Base-by-base conservation (phyloP, 1,284 basidiomycete species). In the Melampsora occidentalis region DNA sequence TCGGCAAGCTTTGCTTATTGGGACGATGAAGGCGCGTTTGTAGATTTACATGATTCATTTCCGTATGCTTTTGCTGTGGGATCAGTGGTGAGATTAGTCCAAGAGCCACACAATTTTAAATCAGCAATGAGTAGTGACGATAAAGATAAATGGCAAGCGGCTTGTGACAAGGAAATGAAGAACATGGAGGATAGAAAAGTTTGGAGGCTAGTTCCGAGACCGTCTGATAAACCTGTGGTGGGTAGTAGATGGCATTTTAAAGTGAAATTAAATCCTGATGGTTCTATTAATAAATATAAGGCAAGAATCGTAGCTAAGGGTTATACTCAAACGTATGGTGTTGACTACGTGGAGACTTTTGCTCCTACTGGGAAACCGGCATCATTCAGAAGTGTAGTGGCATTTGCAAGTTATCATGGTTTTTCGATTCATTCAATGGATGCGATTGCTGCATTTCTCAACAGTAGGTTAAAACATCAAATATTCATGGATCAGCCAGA, bases 191-290 rank as follows among this genome's bases (percentile, higher is more conserved):
- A 35, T 2, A 49, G 22, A 22, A 20, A 33, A 16, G 67, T 69
- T 2, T 69, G 67, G 67, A 35, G 35, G 9, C 9, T 35, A 49
- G 48, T 69, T 3, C 66, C 20, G 10, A 28, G 42, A 22, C 28
- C 25, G 2, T 20, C n/a, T 12, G 22, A 16, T 18, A 25, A 20
- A 16, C 35, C 48, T 18, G 25, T 69, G 16, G 28, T 69, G 35
- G 49, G 49, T 25, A 46, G 46, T 31, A n/a, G 66, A 9, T 69
- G 48, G 42, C 25, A 51, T 31, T 69, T 49, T 28, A 48, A 42
- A 18, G 46, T 69, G n/a, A 69, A 69, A 69, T 12, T 42, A 18
- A 53, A 53, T 28, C 48, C 39, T 18, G 48, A 53, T 9, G 66
- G 66, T 16, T n/a, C 18, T 25, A 22, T 69, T 5, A 28, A 28